Base-by-base conservation (phyloP, 371 early-diverging fungal genomes). In the Mucor irregularis region DNA sequence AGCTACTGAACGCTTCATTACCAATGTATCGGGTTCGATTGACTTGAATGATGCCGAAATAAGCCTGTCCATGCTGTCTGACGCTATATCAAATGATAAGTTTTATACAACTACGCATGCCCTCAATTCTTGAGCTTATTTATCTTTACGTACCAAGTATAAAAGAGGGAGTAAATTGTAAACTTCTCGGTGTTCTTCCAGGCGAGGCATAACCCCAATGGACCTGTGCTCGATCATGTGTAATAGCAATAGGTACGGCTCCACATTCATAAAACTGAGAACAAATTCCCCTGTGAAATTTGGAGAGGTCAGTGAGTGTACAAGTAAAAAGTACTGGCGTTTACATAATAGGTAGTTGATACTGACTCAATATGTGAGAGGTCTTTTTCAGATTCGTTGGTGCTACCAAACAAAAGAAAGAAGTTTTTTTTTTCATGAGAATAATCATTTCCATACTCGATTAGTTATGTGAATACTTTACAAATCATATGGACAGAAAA, bases 401-500 rank as follows among this genome's bases (percentile, higher is more conserved):
- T 45, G 22, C 64, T 63, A 47, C 40, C 29, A n/a, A 21, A 47
- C 10, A 33, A 7, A 14, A 35, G 54, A 2, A 19, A 25, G 5
- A 58, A 19, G 28, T 58, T 57, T 5, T 16, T 33, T 44, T 44
- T 57, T 30, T 53, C 28, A n/a, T 63, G 53, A n/a, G 26, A 13
- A 10, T 58, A 30, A 22, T 57, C 57, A 44, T 50, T 28, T n/a
- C 3, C 30, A 19, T 10, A 14, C 2, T 21, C 21, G 5, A 11
- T 0, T 13, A 13, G 24, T 5, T 22, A 17, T 16, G 10, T 19
- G 13, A 13, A 29, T 7, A 2, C 3, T 44, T 40, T 70, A 70
- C 70, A 70, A 70, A 42, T 66, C 66, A 28, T 58, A 60, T 4
- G 47, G 49, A 17, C 62, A 70, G 35, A 70, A 66, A 29, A 70